Percentiles rank a stretch among this genome's conserved stretches.
Evolutionary conservation across 1,139 yeast species (phyloP).

Genomic region (Protomyces pachydermus): DNA sequence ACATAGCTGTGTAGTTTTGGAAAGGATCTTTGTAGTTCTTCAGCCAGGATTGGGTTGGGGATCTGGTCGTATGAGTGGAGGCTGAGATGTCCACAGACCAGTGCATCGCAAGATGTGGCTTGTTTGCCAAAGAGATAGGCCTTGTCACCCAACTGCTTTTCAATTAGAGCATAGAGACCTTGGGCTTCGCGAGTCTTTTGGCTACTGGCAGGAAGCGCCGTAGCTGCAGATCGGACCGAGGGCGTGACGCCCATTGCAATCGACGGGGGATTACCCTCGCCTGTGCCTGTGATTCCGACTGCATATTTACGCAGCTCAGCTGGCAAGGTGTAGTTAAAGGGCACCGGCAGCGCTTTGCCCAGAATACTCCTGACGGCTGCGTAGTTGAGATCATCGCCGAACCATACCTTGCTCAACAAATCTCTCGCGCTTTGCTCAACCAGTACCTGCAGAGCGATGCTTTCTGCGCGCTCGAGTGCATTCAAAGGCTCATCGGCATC

Average conservation of each 20-base stretch:
- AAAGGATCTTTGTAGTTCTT: conserved; percentile 4
- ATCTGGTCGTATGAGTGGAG: conserved; percentile 31
- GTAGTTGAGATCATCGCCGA: conserved; percentile 16
- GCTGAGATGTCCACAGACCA: conserved; percentile 25
- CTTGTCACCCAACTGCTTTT: conserved; percentile 4
- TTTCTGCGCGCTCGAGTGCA: conserved; percentile 2
- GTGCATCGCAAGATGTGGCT: conserved; percentile 25
- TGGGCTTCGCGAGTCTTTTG: neutral
- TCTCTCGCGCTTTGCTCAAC: neutral
- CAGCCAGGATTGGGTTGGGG: conserved; percentile 32
- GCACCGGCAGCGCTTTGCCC: conserved; percentile 1
- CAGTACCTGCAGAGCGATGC: conserved; percentile 7
- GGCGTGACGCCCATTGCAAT: neutral
- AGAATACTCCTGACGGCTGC: neutral
- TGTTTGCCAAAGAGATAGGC: conserved; percentile 22
- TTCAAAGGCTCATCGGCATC: conserved; percentile 7
- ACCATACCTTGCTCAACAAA: neutral
- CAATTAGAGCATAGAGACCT: conserved; percentile 1
- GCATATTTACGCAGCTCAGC: neutral
- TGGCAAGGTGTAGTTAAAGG: conserved; percentile 5
- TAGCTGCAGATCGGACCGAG: neutral
- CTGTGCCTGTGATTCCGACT: neutral
- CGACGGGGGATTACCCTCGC: neutral
- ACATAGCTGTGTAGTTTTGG: conserved; percentile 13
- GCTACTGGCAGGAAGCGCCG: neutral